phyloP scores from a whole-genome alignment of 2,329 filamentous ascomycete species.

The Trichophaea hybrida region DNA sequence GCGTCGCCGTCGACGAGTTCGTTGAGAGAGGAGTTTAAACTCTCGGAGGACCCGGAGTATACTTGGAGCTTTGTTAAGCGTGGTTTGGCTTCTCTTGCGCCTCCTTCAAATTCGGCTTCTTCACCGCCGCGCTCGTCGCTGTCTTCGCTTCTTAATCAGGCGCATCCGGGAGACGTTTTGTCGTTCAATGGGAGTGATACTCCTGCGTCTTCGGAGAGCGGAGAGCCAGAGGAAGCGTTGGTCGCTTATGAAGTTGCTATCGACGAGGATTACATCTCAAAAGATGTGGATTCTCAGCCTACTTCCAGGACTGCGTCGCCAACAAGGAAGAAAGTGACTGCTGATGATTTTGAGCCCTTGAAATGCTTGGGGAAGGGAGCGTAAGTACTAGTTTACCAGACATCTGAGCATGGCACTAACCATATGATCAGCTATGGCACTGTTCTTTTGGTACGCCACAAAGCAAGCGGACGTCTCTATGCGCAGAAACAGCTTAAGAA shows the following conservation, averaged over 20 bases:
- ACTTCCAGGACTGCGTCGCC: slow-evolving; percentile 16
- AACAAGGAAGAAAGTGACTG: slow-evolving; percentile 65
- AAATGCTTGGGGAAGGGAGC: slow-evolving; percentile 92
- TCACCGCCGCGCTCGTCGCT: slow-evolving; percentile 12
- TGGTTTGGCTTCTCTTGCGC: slow-evolving; percentile 8
- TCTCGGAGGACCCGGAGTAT: neutral
- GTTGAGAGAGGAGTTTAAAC: slow-evolving; percentile 1
- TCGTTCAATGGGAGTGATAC: slow-evolving; percentile 12
- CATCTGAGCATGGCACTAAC: neutral
- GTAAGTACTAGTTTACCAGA: slow-evolving; percentile 32
- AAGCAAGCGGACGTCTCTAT: slow-evolving; percentile 71
- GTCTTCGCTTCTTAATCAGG: slow-evolving; percentile 15
- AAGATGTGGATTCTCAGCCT: slow-evolving; percentile 13
- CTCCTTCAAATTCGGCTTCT: slow-evolving; percentile 9
- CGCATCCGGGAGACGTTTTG: slow-evolving; percentile 18
- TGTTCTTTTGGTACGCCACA: slow-evolving; percentile 83
- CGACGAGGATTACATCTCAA: slow-evolving; percentile 23
- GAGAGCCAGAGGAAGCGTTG: slow-evolving; percentile 6
- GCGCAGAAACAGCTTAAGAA: slow-evolving; percentile 99
- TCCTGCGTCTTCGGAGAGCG: slow-evolving; percentile 12
- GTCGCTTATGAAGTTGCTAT: slow-evolving; percentile 23
- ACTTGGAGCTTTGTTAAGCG: slow-evolving; percentile 21
- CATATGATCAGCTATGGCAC: slow-evolving; percentile 49
- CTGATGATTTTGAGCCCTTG: slow-evolving; percentile 76
- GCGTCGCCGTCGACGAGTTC: slow-evolving; percentile 5